Evolutionary conservation across 306 rosid genomes (phyloP).

Genomic region (Rubus idaeus): DNA sequence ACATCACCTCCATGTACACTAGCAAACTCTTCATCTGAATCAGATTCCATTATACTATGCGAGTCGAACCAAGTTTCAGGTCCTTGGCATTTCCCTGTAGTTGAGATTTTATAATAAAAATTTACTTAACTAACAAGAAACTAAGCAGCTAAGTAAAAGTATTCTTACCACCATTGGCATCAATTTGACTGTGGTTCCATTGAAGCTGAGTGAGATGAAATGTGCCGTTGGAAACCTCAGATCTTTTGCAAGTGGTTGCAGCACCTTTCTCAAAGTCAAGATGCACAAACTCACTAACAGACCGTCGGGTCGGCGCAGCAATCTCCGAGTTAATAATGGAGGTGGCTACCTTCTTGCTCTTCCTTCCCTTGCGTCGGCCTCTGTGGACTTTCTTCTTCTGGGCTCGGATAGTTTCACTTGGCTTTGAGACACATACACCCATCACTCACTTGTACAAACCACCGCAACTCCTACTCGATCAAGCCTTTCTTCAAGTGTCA

Average conservation of each 20-base stretch:
- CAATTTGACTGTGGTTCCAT: constrained; percentile 71
- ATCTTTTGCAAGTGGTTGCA: constrained; percentile 48
- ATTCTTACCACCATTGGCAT: constrained; percentile 47
- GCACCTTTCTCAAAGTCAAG: constrained; percentile 63
- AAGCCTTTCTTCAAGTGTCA: not conserved
- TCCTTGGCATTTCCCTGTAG: constrained; percentile 63
- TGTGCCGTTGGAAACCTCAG: constrained; percentile 68
- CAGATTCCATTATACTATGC: constrained; percentile 69
- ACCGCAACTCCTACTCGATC: not conserved
- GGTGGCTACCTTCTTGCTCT: constrained; percentile 24
- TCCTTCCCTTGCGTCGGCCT: constrained; percentile 41
- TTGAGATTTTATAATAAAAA: not conserved
- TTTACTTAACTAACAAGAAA: not conserved
- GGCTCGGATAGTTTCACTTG: constrained; percentile 27
- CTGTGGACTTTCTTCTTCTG: constrained; percentile 32
- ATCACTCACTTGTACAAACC: constrained; percentile 27
- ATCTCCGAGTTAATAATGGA: constrained; percentile 16
- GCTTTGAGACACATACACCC: constrained; percentile 75
- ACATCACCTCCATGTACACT: constrained; percentile 86
- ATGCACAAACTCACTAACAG: constrained; percentile 57
- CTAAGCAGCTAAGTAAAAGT: not conserved
- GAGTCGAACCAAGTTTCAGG: constrained; percentile 89
- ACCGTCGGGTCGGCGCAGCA: constrained; percentile 34
- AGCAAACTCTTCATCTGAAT: constrained; percentile 81
- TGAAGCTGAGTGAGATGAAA: constrained; percentile 71